Base-by-base conservation (phyloP, 2,329 filamentous ascomycete genomes). In the Cytospora piceae region DNA sequence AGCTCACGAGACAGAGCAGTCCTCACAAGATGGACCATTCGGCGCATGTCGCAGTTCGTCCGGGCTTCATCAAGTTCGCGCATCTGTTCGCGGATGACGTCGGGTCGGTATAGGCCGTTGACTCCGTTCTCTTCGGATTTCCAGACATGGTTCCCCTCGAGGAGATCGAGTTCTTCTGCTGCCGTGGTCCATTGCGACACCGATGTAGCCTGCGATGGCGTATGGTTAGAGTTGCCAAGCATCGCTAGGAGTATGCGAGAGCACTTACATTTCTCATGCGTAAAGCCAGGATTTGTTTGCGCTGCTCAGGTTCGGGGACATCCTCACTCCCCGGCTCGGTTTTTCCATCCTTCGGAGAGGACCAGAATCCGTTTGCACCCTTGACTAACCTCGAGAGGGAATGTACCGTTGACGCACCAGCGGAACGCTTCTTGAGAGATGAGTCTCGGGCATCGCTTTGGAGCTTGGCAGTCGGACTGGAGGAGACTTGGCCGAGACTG, bases 121-220 rank as follows among this genome's bases (percentile, higher is more conserved):
- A 65, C 65, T 4, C 61, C 65, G 1, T 73, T 74, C 11, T 85
- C 78, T 59, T 91, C 86, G 37, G 82, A 76, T 75, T 97, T 97
- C 94, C 94, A 97, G 32, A 81, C 78, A 70, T 94, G 88, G 73
- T 94, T 93, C 55, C 89, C 89, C 74, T 97, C 92, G 17, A 97
- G 80, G 12, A 83, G 76, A 74, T 97, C 94, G 53, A 97, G 85
- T 73, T 94, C 89, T 53, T 82, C 83, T 2, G 94, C 94, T 12
- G 91, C 90, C 20, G 80, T 80, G 70, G 89, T 85, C 93, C 94
- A 97, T 73, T 93, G 87, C 58, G 83, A 79, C 70, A 88, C 84
- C 1, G 86, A 86, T 66, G 86, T 83, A 68, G 92, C 91, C 88
- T 92, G 70, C 64, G 53, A 29, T 22, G 29, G 22, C 29, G 46